Evolutionary conservation across 192 early-diverging fungal species (phyloP).

Genomic region (Helicostylum pulchrum): DNA sequence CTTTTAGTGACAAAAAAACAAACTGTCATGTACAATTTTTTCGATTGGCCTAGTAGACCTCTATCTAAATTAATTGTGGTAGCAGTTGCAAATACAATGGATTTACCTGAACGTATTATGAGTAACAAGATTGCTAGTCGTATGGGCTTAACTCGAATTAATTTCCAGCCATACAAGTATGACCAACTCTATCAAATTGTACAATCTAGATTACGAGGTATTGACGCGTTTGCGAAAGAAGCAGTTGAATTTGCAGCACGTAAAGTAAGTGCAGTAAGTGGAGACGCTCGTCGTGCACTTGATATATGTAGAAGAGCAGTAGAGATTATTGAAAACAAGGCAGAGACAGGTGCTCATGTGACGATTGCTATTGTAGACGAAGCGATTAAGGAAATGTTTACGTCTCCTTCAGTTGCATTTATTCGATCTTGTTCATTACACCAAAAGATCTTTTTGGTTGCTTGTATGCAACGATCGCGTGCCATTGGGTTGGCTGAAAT

Average conservation of each 20-base stretch:
- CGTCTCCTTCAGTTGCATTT: constrained; percentile 70
- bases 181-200: constrained; percentile 86
- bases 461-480: constrained; percentile 59
- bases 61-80: constrained; percentile 86
- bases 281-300: constrained; percentile 91
- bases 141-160: constrained; percentile 82
- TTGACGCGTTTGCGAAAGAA: constrained; percentile 68
- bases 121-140: constrained; percentile 87
- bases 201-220: constrained; percentile 71
- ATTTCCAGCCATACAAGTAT: constrained; percentile 90
- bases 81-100: constrained; percentile 98
- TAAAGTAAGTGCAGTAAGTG: constrained; percentile 93
- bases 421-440: constrained; percentile 72
- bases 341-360: constrained; percentile 39
- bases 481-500: constrained; percentile 70
- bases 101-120: constrained; percentile 90
- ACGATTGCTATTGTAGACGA: constrained; percentile 70
- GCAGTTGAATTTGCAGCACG: constrained; percentile 93
- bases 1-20: constrained; percentile 89
- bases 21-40: constrained; percentile 96
- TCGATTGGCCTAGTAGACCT: constrained; percentile 91
- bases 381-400: constrained; percentile 86
- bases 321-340: constrained; percentile 61
- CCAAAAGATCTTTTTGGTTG: constrained; percentile 84
- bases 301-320: constrained; percentile 88